A percentile compares a stretch with the other conserved stretches of the same genome.
Conservation (phyloP, 2,329 filamentous ascomycete genomes). For the Fusarium sp. region DNA sequence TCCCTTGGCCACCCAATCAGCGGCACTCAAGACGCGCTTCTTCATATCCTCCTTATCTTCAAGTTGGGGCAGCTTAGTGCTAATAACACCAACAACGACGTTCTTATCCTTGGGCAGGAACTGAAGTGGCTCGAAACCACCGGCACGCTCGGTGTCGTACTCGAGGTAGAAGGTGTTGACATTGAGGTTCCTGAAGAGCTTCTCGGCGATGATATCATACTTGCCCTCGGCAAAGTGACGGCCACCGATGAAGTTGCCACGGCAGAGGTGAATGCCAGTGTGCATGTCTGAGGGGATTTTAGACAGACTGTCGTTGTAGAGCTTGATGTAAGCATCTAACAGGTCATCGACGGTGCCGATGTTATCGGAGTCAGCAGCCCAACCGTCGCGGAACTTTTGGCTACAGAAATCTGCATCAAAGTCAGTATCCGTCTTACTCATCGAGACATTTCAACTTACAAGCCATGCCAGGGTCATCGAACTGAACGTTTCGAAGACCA, state of each 20-base stretch:
- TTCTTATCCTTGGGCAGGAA: slow-evolving; percentile 73
- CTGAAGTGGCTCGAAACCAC: slow-evolving; percentile 76
- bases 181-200: slow-evolving; percentile 74
- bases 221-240: slow-evolving; percentile 77
- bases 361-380: slow-evolving; percentile 78
- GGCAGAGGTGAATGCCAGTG: slow-evolving; percentile 83
- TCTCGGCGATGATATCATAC: slow-evolving; percentile 77
- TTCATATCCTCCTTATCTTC: slow-evolving; percentile 77
- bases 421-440: slow-evolving; percentile 1
- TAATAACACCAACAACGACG: slow-evolving; percentile 75
- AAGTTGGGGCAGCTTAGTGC: slow-evolving; percentile 73
- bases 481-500: slow-evolving; percentile 76
- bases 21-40: slow-evolving; percentile 71
- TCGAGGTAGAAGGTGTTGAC: slow-evolving; percentile 79
- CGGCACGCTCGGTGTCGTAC: slow-evolving; percentile 76
- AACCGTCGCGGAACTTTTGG: slow-evolving; percentile 78
- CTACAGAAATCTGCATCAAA: slow-evolving; percentile 77
- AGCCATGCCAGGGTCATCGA: slow-evolving; percentile 77
- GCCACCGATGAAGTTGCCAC: slow-evolving; percentile 76
- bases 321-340: slow-evolving; percentile 81
- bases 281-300: slow-evolving; percentile 79
- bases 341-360: slow-evolving; percentile 77
- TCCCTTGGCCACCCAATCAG: slow-evolving; percentile 79
- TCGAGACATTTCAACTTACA: slow-evolving; percentile 62
- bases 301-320: slow-evolving; percentile 81